phyloP scores from a whole-genome alignment of 2,329 filamentous ascomycete species.

The Pezicula carpinea region DNA sequence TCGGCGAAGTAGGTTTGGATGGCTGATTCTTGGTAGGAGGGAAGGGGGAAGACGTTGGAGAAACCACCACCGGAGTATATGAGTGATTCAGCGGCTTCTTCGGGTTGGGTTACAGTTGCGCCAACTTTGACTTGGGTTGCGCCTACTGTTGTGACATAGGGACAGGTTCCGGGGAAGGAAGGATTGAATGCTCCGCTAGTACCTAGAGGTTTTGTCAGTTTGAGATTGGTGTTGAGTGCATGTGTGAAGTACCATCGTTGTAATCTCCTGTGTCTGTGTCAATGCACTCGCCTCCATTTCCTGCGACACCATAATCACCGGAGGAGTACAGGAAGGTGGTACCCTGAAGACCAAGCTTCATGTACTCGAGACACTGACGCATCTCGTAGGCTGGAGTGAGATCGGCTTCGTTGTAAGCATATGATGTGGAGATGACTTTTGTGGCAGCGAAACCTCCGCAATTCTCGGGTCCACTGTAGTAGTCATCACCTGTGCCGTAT shows the following conservation, averaged over 20 bases:
- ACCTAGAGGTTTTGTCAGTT: background rate
- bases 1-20: slow-evolving; percentile 19
- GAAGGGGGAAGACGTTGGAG: slow-evolving; percentile 45
- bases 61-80: slow-evolving; percentile 78
- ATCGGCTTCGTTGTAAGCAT: slow-evolving; percentile 47
- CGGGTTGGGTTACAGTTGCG: slow-evolving; percentile 26
- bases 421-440: slow-evolving; percentile 51
- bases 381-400: slow-evolving; percentile 42
- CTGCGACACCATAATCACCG: slow-evolving; percentile 43
- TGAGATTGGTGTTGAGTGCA: no score
- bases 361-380: slow-evolving; percentile 49
- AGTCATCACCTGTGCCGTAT: slow-evolving; percentile 9
- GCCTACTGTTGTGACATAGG: slow-evolving; percentile 47
- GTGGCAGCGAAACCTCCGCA: slow-evolving; percentile 42
- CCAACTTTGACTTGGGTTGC: slow-evolving; percentile 43
- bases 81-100: slow-evolving; percentile 44
- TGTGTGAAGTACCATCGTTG: slow-evolving; percentile 13
- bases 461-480: slow-evolving; percentile 34
- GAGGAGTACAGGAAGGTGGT: slow-evolving; percentile 44
- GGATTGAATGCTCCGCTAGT: slow-evolving; percentile 38
- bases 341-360: slow-evolving; percentile 49
- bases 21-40: slow-evolving; percentile 39
- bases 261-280: slow-evolving; percentile 26
- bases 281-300: slow-evolving; percentile 34
- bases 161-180: slow-evolving; percentile 40